Conservation (phyloP, 495 filamentous ascomycete species). For the Penicillium pulvis region DNA sequence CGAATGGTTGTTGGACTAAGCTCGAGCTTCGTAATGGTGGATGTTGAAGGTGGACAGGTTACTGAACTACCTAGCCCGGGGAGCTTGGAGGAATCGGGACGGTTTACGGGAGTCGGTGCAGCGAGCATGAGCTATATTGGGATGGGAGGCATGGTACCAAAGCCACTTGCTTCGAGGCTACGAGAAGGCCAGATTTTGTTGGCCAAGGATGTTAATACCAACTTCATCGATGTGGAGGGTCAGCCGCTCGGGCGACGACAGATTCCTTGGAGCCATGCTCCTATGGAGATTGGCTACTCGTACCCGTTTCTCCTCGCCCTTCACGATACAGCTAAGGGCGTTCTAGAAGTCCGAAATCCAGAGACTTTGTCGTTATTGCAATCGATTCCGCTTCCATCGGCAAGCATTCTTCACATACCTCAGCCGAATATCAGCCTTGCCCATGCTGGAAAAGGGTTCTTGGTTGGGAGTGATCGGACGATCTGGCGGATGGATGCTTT, state of each 20-base stretch:
- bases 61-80: conserved; percentile 81
- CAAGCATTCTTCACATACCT: conserved; percentile 85
- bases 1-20: conserved; percentile 85
- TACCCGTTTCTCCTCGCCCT: conserved; percentile 93
- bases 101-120: conserved; percentile 67
- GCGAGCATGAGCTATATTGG: conserved; percentile 95
- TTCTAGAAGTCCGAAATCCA: conserved; percentile 88
- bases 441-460: conserved; percentile 92
- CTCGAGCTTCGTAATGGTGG: conserved; percentile 83
- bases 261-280: conserved; percentile 86
- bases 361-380: conserved; percentile 87
- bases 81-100: conserved; percentile 64
- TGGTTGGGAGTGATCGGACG: conserved; percentile 81
- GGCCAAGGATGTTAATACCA: conserved; percentile 92
- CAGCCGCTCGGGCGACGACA: conserved; percentile 82
- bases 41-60: conserved; percentile 70
- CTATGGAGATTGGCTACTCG: conserved; percentile 88
- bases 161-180: conserved; percentile 81
- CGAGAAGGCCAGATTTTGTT: conserved; percentile 82
- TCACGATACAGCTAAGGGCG: conserved; percentile 80
- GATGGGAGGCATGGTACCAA: conserved; percentile 85
- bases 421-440: conserved; percentile 89
- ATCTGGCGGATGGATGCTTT: conserved; percentile 97
- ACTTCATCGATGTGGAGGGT: conserved; percentile 84
- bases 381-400: conserved; percentile 75